Evolutionary conservation across 345 rosid species (phyloP).

Genomic region (Eutrema yunnanense): DNA sequence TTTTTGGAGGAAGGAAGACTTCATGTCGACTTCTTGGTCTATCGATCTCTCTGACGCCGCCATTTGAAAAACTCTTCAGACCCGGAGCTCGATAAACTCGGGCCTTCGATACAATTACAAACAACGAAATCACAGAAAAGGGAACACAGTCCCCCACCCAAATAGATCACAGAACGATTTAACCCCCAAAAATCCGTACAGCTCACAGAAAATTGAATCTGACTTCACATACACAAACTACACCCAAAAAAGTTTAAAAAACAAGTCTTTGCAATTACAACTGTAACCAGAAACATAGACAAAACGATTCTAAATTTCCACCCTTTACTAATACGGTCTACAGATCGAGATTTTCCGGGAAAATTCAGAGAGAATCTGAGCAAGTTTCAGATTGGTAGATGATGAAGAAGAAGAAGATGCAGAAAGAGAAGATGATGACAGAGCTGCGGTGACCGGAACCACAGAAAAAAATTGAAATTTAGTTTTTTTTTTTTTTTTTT

Average conservation of each 20-base stretch:
- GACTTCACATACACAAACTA: slow-evolving; percentile 7
- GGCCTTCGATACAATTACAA: slow-evolving; percentile 9
- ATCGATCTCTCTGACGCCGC: slow-evolving; percentile 38
- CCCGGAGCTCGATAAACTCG: slow-evolving; percentile 38
- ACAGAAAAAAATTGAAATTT: slow-evolving; percentile 22
- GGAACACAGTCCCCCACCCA: background rate
- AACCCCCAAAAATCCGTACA: slow-evolving; percentile 7
- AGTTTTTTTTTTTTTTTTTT: background rate
- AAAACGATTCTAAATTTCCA: background rate
- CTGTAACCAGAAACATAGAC: slow-evolving; percentile 1
- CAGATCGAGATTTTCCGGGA: slow-evolving; percentile 1
- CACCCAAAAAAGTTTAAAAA: background rate
- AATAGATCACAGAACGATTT: slow-evolving; percentile 26
- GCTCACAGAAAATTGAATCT: slow-evolving; percentile 17
- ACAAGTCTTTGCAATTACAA: slow-evolving; percentile 7
- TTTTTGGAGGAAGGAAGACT: slow-evolving; percentile 55
- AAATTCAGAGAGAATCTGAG: background rate
- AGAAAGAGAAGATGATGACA: slow-evolving; percentile 20
- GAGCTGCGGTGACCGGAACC: slow-evolving; percentile 38
- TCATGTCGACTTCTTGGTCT: slow-evolving; percentile 21
- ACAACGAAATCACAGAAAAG: background rate
- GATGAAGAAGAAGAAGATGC: slow-evolving; percentile 5
- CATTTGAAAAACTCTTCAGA: slow-evolving; percentile 21
- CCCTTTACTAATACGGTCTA: background rate
- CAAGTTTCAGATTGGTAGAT: slow-evolving; percentile 9